Conservation (phyloP, 768 basidiomycete species). For the Termitomyces sp. region DNA sequence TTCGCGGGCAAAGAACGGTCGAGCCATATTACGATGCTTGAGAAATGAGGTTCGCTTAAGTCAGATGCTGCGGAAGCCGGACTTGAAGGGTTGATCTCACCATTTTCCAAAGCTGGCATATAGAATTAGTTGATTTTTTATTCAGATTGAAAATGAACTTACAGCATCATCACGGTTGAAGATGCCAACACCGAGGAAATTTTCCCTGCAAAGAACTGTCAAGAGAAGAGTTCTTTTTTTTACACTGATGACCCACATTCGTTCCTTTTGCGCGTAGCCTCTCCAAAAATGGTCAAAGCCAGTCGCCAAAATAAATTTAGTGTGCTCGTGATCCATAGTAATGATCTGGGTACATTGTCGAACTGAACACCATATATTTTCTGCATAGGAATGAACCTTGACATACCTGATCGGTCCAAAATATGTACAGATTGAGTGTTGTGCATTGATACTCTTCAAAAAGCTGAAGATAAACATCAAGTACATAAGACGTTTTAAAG, state of each 20-base stretch:
- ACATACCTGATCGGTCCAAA: conserved; percentile 67
- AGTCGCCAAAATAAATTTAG: conserved; percentile 58
- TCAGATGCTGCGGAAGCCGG: background rate
- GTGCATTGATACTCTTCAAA: conserved; percentile 68
- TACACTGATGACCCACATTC: conserved; percentile 39
- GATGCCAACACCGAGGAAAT: conserved; percentile 69
- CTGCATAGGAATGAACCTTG: background rate
- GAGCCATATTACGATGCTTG: conserved; percentile 60
- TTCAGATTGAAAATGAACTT: conserved; percentile 12
- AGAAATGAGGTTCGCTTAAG: background rate
- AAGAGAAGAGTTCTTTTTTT: background rate
- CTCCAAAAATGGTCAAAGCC: conserved; percentile 67
- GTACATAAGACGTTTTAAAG: conserved; percentile 53
- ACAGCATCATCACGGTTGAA: conserved; percentile 76
- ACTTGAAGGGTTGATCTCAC: conserved; percentile 26
- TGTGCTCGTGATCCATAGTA: conserved; percentile 68
- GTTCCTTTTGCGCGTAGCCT: conserved; percentile 56
- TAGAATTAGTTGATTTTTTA: conserved; percentile 2
- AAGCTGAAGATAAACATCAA: conserved; percentile 57
- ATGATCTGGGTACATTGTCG: conserved; percentile 45
- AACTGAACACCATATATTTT: background rate
- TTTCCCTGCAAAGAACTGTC: conserved; percentile 30
- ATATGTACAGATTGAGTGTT: conserved; percentile 60
- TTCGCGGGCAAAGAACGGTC: conserved; percentile 74
- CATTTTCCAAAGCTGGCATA: conserved; percentile 53